Base-by-base conservation (phyloP, 768 basidiomycete species). In the Lactifluus echinatus region DNA sequence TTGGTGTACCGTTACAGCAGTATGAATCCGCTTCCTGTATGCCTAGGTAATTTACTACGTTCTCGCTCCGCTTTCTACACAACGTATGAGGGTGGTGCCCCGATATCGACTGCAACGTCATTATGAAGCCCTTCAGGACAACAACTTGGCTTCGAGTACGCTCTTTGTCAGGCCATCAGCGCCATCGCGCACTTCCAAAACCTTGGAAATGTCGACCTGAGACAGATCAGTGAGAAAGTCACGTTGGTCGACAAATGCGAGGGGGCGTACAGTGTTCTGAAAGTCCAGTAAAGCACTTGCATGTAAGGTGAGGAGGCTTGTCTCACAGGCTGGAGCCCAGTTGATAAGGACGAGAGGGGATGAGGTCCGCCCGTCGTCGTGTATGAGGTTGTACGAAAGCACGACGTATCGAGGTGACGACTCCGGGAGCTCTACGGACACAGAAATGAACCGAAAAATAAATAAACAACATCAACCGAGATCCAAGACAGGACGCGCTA, bases 291-390 rank as follows among this genome's bases (percentile, higher is more conserved):
- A 73, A 34, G 85, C 86, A 61, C 88, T 91, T 2, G 92, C 92
- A 64, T 96, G 89, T 5, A 95, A 75, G 4, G 91, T 73, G 66
- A 79, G 70, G 63, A 90, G 73, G 26, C 82, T 79, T 29, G 80
- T 91, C 68, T 93, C 91, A 64, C 83, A 85, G 8, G 83, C 77
- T 17, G 92, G 93, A 24, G 82, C 80, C 93, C 93, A 96, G 73
- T 94, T 93, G 69, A 96, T 73, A 46, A 95, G 76, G 12, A 90
- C 83, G 11, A 96, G 75, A 2, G 93, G 93, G 64, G 85, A 89
- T 1, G 89, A 93, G 58, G 77, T 88, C 46, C 93, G 77, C 3
- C 92, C 93, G 65, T 95, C 93, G 8, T 68, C 68, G 68, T 94
- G 89, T 50, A 77, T 76, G 34, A 93, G 79, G 66, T 89, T 87